phyloP scores from a whole-genome alignment of 2,329 filamentous ascomycete species.

The Rugonectria rugulosa region DNA sequence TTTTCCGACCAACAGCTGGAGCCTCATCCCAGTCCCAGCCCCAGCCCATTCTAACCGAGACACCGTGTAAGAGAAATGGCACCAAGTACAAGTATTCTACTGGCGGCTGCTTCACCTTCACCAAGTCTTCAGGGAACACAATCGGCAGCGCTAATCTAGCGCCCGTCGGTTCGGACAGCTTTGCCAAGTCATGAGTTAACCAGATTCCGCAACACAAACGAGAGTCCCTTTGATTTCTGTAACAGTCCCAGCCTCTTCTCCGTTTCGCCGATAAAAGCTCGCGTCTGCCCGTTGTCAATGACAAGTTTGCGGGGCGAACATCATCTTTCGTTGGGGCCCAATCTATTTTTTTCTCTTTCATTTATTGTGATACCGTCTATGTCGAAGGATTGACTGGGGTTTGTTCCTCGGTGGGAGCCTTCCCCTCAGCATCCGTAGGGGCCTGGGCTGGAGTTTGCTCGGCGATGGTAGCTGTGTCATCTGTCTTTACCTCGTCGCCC shows the following conservation, averaged over 20 bases:
- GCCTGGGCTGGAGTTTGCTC: conserved; percentile 11
- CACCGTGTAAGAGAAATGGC: no score
- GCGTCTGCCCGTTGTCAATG: no score
- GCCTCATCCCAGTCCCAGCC: not conserved
- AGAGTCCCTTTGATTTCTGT: not conserved
- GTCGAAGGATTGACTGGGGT: conserved; percentile 11
- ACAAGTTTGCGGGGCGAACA: not conserved
- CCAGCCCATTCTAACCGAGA: not conserved
- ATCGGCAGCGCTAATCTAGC: conserved; percentile 16
- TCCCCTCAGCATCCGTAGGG: conserved; percentile 1
- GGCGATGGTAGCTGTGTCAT: conserved; percentile 23
- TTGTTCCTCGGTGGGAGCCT: conserved; percentile 9
- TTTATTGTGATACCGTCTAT: conserved; percentile 12
- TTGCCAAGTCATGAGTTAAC: not conserved
- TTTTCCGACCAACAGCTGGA: not conserved
- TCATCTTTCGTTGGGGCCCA: not conserved
- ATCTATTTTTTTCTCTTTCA: not conserved
- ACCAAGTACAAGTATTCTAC: no score
- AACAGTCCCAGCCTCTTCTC: no score
- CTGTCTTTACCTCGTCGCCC: conserved; percentile 45
- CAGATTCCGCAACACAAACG: not conserved
- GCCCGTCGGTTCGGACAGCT: conserved; percentile 5
- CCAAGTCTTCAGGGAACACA: not conserved
- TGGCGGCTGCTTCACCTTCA: not conserved
- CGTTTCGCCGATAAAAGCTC: no score